Evolutionary conservation across 495 filamentous ascomycete genomes (phyloP).

Genomic region (Zalerion maritima): DNA sequence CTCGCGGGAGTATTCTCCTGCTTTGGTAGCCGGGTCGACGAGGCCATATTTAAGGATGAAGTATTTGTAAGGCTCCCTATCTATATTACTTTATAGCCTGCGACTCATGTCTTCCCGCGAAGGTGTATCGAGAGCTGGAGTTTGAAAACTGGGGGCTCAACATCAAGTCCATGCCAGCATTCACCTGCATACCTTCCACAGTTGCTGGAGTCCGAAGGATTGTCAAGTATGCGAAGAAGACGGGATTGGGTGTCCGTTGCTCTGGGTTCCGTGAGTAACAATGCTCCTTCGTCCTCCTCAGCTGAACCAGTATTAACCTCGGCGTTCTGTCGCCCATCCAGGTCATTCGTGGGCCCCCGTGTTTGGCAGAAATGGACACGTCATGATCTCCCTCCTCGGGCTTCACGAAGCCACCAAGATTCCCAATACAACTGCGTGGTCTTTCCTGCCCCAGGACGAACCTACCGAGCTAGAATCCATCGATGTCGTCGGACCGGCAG

Average conservation of each 20-base stretch:
- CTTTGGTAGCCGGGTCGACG: no score
- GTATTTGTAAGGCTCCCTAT: no score
- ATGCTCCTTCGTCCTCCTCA: constrained; percentile 23
- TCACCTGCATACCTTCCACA: constrained; percentile 32
- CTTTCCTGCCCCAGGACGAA: constrained; percentile 16
- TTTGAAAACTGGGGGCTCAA: constrained; percentile 38
- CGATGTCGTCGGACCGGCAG: constrained; percentile 10
- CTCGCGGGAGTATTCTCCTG: no score
- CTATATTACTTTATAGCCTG: no score
- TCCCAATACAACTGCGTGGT: constrained; percentile 22
- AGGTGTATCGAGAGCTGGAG: constrained; percentile 11
- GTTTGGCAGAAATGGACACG: constrained; percentile 21
- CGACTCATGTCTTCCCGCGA: not conserved
- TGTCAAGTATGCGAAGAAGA: constrained; percentile 22
- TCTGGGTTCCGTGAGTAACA: constrained; percentile 36
- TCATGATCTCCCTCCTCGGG: constrained; percentile 35
- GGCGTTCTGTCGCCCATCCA: not conserved
- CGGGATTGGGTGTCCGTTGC: constrained; percentile 26
- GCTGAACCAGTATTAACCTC: not conserved
- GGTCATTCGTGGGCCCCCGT: not conserved
- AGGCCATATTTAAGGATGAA: no score
- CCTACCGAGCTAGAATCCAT: constrained; percentile 26
- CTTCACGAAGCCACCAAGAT: constrained; percentile 23
- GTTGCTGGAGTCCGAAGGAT: constrained; percentile 31
- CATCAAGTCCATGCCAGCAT: constrained; percentile 28